These are phyloP conservation scores for Chalciporus chontae DNA, from an alignment of 768 basidiomycete genomes.

Conservation along the genomic window DNA sequence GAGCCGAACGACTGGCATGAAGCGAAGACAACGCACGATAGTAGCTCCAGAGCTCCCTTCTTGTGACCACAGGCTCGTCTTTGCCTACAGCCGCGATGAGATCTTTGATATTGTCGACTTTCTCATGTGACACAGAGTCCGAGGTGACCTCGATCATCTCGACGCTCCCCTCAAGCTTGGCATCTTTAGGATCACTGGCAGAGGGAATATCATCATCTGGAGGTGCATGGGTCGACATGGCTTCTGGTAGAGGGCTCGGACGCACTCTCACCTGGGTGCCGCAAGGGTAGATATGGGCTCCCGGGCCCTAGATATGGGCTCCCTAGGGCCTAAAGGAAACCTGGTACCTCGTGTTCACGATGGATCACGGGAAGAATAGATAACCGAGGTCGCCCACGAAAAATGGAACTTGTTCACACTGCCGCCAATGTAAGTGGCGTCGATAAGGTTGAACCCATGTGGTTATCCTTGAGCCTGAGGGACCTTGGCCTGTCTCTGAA, in stretches of 20 bases:
- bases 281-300: no score
- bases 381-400: not conserved
- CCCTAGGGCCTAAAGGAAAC: not conserved
- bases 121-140: conserved; percentile 1
- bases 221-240: conserved; percentile 14
- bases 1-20: not conserved
- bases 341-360: not conserved
- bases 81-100: conserved; percentile 41
- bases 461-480: no score
- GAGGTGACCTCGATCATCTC: conserved; percentile 1
- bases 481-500: no score
- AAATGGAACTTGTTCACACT: not conserved
- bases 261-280: no score
- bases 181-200: conserved; percentile 1
- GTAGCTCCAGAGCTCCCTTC: conserved; percentile 76
- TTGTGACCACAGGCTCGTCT: conserved; percentile 67
- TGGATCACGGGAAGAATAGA: not conserved
- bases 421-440: not conserved
- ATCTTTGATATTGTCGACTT: conserved; percentile 14
- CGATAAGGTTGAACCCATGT: not conserved
- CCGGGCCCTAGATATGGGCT: not conserved
- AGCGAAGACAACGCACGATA: conserved; percentile 43
- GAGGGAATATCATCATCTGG: not conserved
- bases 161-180: conserved; percentile 2
- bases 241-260: not conserved